Conservation (phyloP, 441 rosid genomes). For the Adansonia madagascariensis region DNA sequence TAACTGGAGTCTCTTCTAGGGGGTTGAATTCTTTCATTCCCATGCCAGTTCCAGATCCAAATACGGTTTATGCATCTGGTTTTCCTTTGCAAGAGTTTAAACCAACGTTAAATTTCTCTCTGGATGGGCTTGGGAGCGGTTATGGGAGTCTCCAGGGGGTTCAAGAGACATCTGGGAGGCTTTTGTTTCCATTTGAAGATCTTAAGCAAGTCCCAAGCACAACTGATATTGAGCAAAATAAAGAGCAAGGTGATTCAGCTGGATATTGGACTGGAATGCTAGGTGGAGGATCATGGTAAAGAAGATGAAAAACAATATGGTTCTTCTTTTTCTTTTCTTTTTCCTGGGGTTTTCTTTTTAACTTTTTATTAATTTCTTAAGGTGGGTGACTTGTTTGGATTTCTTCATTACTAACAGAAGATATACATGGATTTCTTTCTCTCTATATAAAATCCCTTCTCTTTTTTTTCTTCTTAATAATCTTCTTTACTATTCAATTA, state of each 20-base stretch:
- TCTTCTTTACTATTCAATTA: slow-evolving; percentile 21
- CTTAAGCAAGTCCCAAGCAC: slow-evolving; percentile 67
- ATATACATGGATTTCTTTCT: slow-evolving; percentile 44
- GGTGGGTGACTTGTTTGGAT: slow-evolving; percentile 58
- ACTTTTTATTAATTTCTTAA: slow-evolving; percentile 37
- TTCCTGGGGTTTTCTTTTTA: slow-evolving; percentile 19
- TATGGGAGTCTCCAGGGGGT: slow-evolving; percentile 53
- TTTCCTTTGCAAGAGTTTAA: slow-evolving; percentile 74
- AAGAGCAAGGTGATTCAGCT: slow-evolving; percentile 58
- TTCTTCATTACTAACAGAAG: slow-evolving; percentile 59
- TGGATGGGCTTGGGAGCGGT: slow-evolving; percentile 67
- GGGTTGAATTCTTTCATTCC: slow-evolving; percentile 61
- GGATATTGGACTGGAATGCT: slow-evolving; percentile 92
- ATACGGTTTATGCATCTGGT: slow-evolving; percentile 46
- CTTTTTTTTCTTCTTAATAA: slow-evolving; percentile 1
- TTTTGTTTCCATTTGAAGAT: slow-evolving; percentile 83
- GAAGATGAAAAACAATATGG: slow-evolving; percentile 31
- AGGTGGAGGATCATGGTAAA: slow-evolving; percentile 85
- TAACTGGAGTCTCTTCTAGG: slow-evolving; percentile 58
- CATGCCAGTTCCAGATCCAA: slow-evolving; percentile 59
- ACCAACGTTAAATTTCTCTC: slow-evolving; percentile 67
- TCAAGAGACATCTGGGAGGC: slow-evolving; percentile 57
- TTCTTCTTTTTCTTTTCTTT: slow-evolving; percentile 24
- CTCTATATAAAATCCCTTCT: slow-evolving; percentile 19
- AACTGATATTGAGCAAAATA: slow-evolving; percentile 42